Conservation (phyloP, 176 grass and related monocot species). For the Cenchrus americanus region DNA sequence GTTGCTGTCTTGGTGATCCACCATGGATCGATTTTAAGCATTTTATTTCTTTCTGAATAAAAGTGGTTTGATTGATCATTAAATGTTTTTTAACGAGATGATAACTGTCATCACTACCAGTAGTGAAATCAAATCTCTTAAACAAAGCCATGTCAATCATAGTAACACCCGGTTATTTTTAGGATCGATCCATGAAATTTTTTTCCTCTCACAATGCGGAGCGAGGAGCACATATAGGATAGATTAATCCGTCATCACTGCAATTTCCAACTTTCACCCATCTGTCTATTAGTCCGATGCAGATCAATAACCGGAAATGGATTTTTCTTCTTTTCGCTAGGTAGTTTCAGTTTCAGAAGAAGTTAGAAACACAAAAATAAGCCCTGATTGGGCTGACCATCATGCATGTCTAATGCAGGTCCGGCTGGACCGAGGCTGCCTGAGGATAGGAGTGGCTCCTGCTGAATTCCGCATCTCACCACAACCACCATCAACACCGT, state of each 20-base stretch:
- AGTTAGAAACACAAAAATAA: not conserved
- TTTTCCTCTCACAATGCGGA: not conserved
- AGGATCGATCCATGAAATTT: not conserved
- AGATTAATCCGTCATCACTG: not conserved
- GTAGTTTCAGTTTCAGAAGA: not conserved
- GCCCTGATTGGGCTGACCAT: constrained; percentile 3
- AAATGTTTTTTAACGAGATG: not conserved
- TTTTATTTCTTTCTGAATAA: not conserved
- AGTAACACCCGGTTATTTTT: not conserved
- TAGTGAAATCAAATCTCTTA: not conserved
- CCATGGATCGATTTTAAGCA: not conserved
- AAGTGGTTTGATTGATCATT: not conserved
- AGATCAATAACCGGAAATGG: not conserved
- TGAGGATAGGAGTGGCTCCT: constrained; percentile 41
- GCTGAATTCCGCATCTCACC: constrained; percentile 4
- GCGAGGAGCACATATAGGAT: not conserved
- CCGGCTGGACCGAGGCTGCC: constrained; percentile 33
- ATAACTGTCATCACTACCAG: not conserved
- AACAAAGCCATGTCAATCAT: not conserved
- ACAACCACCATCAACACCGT: not conserved
- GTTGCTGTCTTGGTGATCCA: not conserved
- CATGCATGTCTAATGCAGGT: constrained; percentile 39
- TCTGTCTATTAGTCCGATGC: not conserved
- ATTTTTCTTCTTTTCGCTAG: not conserved
- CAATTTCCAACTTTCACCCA: not conserved